A percentile compares a stretch with the other conserved stretches of the same genome.
Conservation (phyloP, 1,139 yeast genomes). For the Blastobotrys ciferrii region DNA sequence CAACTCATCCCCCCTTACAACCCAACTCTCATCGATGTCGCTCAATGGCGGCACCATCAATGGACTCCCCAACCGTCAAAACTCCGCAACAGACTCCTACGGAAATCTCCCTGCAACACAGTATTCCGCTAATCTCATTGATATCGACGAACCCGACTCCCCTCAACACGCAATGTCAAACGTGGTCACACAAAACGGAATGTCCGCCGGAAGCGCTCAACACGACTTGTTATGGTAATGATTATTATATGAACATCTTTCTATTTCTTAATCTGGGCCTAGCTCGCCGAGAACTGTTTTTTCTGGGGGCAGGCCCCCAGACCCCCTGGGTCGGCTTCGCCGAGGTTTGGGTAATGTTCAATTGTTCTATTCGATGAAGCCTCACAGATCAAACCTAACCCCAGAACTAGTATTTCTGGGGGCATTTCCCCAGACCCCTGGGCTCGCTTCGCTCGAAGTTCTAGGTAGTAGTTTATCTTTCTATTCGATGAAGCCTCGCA, state of each 20-base stretch:
- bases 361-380: too few species aligned
- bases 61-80: not conserved
- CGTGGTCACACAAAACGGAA: constrained; percentile 27
- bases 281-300: too few species aligned
- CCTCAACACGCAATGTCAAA: constrained; percentile 12
- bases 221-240: constrained; percentile 26
- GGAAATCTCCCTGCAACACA: not conserved
- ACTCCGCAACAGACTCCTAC: constrained; percentile 1
- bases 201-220: constrained; percentile 21
- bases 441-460: too few species aligned
- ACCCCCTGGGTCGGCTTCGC: too few species aligned
- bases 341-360: too few species aligned
- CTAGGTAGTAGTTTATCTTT: too few species aligned
- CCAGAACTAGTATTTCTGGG: too few species aligned
- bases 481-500: too few species aligned
- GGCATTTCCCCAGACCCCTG: too few species aligned
- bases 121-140: constrained; percentile 20
- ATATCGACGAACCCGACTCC: constrained; percentile 19
- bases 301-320: too few species aligned
- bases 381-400: too few species aligned
- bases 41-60: constrained; percentile 1
- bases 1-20: not conserved
- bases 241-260: not conserved
- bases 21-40: constrained; percentile 12
- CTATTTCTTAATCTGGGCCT: not conserved